A percentile compares a stretch with the other conserved stretches of the same genome.
phyloP scores from a whole-genome alignment of 2,329 filamentous ascomycete species.

The Drechmeria coniospora region DNA sequence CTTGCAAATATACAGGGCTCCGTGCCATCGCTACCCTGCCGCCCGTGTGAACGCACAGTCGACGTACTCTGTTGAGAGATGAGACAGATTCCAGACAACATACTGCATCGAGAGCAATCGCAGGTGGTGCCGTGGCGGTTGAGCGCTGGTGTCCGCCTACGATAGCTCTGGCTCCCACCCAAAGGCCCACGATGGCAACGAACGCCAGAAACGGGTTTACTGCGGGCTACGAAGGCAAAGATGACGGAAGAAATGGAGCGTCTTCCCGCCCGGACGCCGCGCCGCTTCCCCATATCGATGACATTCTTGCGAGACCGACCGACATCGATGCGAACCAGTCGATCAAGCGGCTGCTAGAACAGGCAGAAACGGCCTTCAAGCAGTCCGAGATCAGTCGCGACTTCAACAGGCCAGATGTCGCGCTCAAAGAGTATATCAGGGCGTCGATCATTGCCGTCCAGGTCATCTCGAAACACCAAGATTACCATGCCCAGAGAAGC shows the following conservation, averaged over 20 bases:
- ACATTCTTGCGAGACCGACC: conserved; percentile 29
- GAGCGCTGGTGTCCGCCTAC: no score
- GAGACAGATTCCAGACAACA: background rate
- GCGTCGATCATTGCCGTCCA: conserved; percentile 68
- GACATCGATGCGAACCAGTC: conserved; percentile 34
- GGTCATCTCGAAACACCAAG: conserved; percentile 58
- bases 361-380: conserved; percentile 36
- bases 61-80: background rate
- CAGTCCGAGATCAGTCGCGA: conserved; percentile 47
- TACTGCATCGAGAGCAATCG: conserved; percentile 1
- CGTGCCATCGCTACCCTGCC: background rate
- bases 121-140: conserved; percentile 2
- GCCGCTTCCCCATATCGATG: conserved; percentile 36
- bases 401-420: conserved; percentile 54
- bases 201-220: conserved; percentile 15
- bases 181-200: conserved; percentile 16
- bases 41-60: background rate
- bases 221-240: conserved; percentile 11
- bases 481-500: conserved; percentile 49
- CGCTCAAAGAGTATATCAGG: conserved; percentile 71
- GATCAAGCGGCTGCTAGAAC: conserved; percentile 36
- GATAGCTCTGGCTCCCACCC: no score
- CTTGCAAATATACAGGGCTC: background rate
- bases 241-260: no score
- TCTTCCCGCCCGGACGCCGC: conserved; percentile 12